Evolutionary conservation across 768 basidiomycete genomes (phyloP), one percentile per base, ranked within the genome.

Genomic region (Leccinum rimulosum): DNA sequence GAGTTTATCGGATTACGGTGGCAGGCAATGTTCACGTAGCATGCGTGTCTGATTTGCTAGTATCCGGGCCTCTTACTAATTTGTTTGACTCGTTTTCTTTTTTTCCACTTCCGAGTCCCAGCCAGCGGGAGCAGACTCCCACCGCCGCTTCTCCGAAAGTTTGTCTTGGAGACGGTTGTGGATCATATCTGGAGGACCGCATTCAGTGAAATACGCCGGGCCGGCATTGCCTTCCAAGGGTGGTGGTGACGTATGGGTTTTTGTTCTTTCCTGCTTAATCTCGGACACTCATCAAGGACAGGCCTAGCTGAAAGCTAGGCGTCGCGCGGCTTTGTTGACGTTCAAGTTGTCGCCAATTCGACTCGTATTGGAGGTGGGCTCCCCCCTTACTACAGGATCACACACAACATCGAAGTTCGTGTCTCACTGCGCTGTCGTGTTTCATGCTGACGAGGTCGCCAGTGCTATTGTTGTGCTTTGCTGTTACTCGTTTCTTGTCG

Each of bases 281-380:
- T 57, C n/a, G 25, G 52, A 35, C 58, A 72, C 78, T 68, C 65
- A 84, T 84, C 83, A 53, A 85, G 75, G 33, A 83, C 76, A 22
- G 22, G 22, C 22, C 84, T 31, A 76, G 67, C 67, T 75, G 75
- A 25, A 70, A 65, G 54, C 61, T 73, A 50, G 71, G 71, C 62
- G 70, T 72, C 45, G 22, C 52, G 31, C 57, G 28, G 51, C 60
- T 52, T 52, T 63, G 64, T 63, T 50, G 59, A 64, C 67, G 25
- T 31, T 31, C 30, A 33, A 11, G 62, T 57, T 57, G 38, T 58
- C 49, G 52, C 50, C 53, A 55, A 31, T 25, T 25, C 25, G 25
- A 50, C 45, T 31, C n/a, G 8, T 19, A 12, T 52, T 3, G n/a
- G 31, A 9, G 25, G n/a, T 43, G 40, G 10, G 25, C 25, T 25